Evolutionary conservation across 441 rosid species (phyloP), one percentile per base, ranked within the genome.

Genomic region (Raphanus hybrid): DNA sequence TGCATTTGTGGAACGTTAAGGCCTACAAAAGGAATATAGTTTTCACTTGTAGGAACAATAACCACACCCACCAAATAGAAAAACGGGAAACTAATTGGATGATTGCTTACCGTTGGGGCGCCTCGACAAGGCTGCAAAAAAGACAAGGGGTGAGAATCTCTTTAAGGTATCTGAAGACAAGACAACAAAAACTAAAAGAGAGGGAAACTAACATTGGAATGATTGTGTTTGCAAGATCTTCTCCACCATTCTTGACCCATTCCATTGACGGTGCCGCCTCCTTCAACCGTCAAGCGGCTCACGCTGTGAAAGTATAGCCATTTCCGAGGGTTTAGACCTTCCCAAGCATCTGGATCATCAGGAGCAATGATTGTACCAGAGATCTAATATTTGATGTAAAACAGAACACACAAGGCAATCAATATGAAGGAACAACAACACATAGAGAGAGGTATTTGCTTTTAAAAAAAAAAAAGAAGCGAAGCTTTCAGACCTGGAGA

Each of bases 171-270:
- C 26, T 75, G 76, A 80, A 63, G 74, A 64, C n/a, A 64, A 64
- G 67, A 63, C 26, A 41, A 12, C 50, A 72, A 35, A 67, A 3
- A 37, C 3, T 37, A 43, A 43, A 11, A 43, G 50, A 35, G 18
- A 16, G 18, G 18, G 50, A 75, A 62, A 69, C 59, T 37, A 16
- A 82, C 77, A 59, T 73, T 66, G 37, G 82, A 74, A 45, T 66
- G 67, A 41, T 91, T 86, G 67, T 75, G 87, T 87, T 95, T 95
- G 89, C 99, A 95, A 43, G 98, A 92, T 32, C 69, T 81, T 55
- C 82, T 84, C 98, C 99, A 95, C 99, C 99, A 95, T 83, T 82
- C 72, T 45, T 76, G 80, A 8, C 99, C 99, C 98, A 80, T 89
- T 23, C 98, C 99, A 77, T 91, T 82, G 39, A 92, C 82, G 57